phyloP scores from a whole-genome alignment of 345 rosid species.

The Euphorbia tirucalli region DNA sequence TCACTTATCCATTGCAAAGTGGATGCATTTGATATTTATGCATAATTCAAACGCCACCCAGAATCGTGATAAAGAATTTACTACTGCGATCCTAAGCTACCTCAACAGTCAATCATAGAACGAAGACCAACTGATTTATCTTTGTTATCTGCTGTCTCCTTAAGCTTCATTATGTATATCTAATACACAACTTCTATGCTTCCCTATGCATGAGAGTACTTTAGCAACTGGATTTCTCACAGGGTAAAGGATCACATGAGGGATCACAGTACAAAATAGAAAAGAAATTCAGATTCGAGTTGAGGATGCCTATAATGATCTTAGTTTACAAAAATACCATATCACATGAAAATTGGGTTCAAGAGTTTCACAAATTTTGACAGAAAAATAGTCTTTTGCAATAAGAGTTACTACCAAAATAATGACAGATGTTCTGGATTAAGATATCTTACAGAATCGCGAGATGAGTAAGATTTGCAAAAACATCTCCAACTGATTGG shows the following conservation, averaged over 20 bases:
- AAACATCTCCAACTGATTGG: constrained; percentile 64
- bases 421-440: background rate
- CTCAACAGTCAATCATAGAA: background rate
- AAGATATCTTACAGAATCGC: constrained; percentile 61
- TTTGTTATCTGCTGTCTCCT: background rate
- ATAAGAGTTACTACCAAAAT: background rate
- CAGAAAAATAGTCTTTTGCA: background rate
- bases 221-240: background rate
- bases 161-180: too few species aligned
- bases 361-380: background rate
- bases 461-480: constrained; percentile 53
- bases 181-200: too few species aligned
- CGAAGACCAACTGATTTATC: background rate
- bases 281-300: background rate
- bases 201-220: background rate
- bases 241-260: background rate
- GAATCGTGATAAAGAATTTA: background rate
- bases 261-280: background rate
- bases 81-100: background rate
- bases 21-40: background rate
- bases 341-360: too few species aligned
- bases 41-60: background rate
- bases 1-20: background rate
- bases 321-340: too few species aligned
- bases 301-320: too few species aligned